phyloP scores from a whole-genome alignment of 208 protist genomes.

The Trypanosoma cruzi region DNA sequence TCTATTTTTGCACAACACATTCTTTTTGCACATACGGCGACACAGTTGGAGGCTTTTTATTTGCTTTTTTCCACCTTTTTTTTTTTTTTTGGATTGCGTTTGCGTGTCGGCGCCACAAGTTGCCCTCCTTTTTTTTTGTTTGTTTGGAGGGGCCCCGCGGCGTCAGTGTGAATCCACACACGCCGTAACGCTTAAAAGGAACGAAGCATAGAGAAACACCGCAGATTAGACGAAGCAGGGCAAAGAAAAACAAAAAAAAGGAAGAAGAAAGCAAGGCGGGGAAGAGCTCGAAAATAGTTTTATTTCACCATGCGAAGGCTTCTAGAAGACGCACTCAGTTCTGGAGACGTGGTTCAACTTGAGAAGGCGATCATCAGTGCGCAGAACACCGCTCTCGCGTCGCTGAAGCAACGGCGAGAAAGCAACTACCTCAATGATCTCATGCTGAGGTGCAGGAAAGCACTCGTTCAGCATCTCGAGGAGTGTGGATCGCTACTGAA shows the following conservation, averaged over 20 bases:
- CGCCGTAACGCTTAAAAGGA: not conserved
- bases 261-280: not conserved
- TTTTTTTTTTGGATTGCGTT: not conserved
- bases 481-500: slow-evolving; percentile 56
- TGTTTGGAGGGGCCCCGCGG: not conserved
- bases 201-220: not conserved
- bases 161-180: not conserved
- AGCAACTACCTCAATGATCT: slow-evolving; percentile 25
- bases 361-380: slow-evolving; percentile 56
- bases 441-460: slow-evolving; percentile 28
- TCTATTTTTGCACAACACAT: too few relatives aligned
- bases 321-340: slow-evolving; percentile 44
- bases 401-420: slow-evolving; percentile 13
- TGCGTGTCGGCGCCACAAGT: not conserved
- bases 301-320: slow-evolving; percentile 6
- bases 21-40: too few relatives aligned
- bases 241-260: not conserved
- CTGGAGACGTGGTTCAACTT: slow-evolving; percentile 64
- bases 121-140: not conserved
- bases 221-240: not conserved
- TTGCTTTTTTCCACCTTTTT: slow-evolving; percentile 6
- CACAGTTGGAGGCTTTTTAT: too few relatives aligned
- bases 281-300: not conserved
- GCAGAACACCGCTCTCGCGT: slow-evolving; percentile 22
- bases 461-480: slow-evolving; percentile 48